Percentiles rank a stretch among this genome's conserved stretches.
Conservation (phyloP, 108 stramenopile species). For the Cyclostephanos tholiformis region DNA sequence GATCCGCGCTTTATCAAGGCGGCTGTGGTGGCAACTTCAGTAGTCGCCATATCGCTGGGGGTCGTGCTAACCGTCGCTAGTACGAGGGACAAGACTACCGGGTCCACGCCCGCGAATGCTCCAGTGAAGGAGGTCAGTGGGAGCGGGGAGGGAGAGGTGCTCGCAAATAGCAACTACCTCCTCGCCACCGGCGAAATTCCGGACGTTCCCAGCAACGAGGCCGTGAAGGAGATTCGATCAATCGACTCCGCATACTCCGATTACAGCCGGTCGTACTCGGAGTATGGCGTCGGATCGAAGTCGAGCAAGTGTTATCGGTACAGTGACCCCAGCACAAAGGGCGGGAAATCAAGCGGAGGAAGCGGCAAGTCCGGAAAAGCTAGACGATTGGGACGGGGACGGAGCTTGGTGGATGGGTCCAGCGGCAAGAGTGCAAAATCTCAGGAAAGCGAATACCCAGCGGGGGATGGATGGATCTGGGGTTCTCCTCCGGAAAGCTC, state of each 20-base stretch:
- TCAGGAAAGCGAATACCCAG: not conserved
- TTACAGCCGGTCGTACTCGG: not conserved
- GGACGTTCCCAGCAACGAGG: not conserved
- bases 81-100: not conserved
- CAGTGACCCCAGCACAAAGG: not conserved
- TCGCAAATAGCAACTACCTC: not conserved
- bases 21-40: not conserved
- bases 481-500: not conserved
- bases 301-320: not conserved
- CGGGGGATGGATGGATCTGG: no score
- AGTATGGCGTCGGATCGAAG: not conserved
- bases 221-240: not conserved
- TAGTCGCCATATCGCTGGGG: constrained; percentile 4
- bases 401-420: not conserved
- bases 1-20: constrained; percentile 13
- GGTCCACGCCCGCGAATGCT: not conserved
- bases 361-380: not conserved
- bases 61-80: constrained; percentile 6
- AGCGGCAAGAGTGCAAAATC: constrained; percentile 1
- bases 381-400: not conserved
- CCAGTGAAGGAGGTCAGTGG: not conserved
- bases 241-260: not conserved
- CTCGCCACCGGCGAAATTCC: not conserved
- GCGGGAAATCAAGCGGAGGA: not conserved
- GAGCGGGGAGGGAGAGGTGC: not conserved